Evolutionary conservation across 1,139 yeast genomes (phyloP).

Genomic region (Saccharomyces hybrid): DNA sequence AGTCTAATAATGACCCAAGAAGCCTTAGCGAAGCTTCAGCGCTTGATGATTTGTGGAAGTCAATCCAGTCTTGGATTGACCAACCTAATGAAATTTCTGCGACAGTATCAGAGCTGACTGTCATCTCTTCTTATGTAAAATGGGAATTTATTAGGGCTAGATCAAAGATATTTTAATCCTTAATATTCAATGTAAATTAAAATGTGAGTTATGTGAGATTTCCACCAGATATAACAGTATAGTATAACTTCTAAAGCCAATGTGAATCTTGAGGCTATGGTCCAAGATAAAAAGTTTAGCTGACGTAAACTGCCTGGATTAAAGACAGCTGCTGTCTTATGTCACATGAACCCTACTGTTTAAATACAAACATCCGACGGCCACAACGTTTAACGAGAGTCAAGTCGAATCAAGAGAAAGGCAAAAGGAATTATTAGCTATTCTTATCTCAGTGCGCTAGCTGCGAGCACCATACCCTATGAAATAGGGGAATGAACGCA

Average conservation of each 20-base stretch:
- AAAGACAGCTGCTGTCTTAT: too few species aligned
- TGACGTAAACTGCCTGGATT: not conserved
- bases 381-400: not conserved
- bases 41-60: constrained; percentile 56
- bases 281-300: not conserved
- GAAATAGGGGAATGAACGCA: not conserved
- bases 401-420: not conserved
- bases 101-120: not conserved
- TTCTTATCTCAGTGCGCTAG: not conserved
- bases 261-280: not conserved
- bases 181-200: not conserved
- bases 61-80: constrained; percentile 66
- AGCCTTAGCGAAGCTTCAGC: constrained; percentile 52
- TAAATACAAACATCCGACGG: not conserved
- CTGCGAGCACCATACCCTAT: not conserved
- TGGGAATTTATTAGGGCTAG: not conserved
- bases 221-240: too few species aligned
- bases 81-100: constrained; percentile 38
- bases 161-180: not conserved
- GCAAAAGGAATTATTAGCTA: not conserved
- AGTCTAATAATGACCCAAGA: constrained; percentile 41
- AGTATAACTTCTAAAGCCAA: too few species aligned
- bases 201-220: not conserved
- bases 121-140: constrained; percentile 2
- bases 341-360: not conserved